Evolutionary conservation across 1,139 yeast species (phyloP).

Genomic region (Hansenula sp.): DNA sequence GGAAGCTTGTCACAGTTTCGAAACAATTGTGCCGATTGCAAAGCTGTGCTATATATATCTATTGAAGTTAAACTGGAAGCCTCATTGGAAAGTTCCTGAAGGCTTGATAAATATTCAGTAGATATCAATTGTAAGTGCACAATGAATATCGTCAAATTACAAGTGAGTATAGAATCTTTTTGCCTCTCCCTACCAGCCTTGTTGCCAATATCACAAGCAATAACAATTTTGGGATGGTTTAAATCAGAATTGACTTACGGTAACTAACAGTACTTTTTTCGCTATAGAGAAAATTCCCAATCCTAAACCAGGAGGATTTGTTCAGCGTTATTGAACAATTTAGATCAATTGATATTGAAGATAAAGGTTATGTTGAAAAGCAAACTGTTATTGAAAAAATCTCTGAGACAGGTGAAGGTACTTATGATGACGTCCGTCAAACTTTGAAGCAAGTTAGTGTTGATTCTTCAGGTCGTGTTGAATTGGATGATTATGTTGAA

Average conservation of each 20-base stretch:
- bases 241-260: not conserved
- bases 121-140: not conserved
- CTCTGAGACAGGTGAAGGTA: conserved; percentile 71
- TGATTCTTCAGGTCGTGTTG: conserved; percentile 96
- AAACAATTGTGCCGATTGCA: too few relatives aligned
- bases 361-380: conserved; percentile 94
- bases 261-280: conserved; percentile 13
- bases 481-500: conserved; percentile 92
- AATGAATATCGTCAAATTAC: conserved; percentile 55
- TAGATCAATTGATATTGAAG: conserved; percentile 80
- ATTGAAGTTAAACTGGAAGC: too few relatives aligned
- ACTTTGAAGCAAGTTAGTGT: conserved; percentile 86
- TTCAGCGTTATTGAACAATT: conserved; percentile 81
- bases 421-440: conserved; percentile 92
- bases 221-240: not conserved
- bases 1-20: too few relatives aligned
- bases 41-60: too few relatives aligned
- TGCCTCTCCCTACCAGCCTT: too few relatives aligned
- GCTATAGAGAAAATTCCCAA: conserved; percentile 73
- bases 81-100: too few relatives aligned
- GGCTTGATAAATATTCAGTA: too few relatives aligned
- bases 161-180: conserved; percentile 28
- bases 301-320: conserved; percentile 79
- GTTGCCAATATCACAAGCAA: too few relatives aligned
- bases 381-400: conserved; percentile 84